phyloP scores from a whole-genome alignment of 1,139 yeast genomes.

The Debaryomyces subglobosus region DNA sequence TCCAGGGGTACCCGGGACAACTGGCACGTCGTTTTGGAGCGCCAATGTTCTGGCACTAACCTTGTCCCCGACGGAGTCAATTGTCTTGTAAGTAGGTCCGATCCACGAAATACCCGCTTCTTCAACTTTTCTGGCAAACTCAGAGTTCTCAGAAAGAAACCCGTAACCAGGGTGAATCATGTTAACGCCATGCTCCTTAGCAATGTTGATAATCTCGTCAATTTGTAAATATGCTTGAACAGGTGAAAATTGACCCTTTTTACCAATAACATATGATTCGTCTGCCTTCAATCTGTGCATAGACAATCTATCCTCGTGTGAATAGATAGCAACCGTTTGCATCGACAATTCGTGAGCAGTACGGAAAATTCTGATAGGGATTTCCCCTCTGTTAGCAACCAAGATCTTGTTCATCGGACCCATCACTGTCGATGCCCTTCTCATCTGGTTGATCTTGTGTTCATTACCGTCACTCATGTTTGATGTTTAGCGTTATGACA shows the following conservation, averaged over 20 bases:
- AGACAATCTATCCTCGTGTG: constrained; percentile 93
- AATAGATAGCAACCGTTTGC: constrained; percentile 97
- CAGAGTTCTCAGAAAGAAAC: constrained; percentile 90
- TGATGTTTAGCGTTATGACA: neutral
- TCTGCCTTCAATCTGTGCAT: constrained; percentile 95
- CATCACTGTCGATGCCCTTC: constrained; percentile 64
- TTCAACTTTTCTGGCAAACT: constrained; percentile 89
- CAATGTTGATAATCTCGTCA: constrained; percentile 92
- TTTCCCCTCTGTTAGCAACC: constrained; percentile 97
- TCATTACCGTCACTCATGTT: constrained; percentile 2
- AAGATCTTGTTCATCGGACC: constrained; percentile 73
- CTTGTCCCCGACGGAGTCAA: constrained; percentile 97
- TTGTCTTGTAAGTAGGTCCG: constrained; percentile 88
- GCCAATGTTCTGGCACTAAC: constrained; percentile 94
- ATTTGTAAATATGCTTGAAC: constrained; percentile 96
- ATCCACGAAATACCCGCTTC: constrained; percentile 94
- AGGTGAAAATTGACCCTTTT: constrained; percentile 87
- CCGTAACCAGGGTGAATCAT: constrained; percentile 99
- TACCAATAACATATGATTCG: constrained; percentile 91
- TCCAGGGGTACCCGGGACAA: constrained; percentile 98
- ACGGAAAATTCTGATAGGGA: constrained; percentile 87
- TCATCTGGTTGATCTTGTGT: constrained; percentile 49
- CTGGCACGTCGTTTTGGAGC: constrained; percentile 78
- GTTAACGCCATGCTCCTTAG: constrained; percentile 82
- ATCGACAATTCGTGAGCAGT: constrained; percentile 97